Evolutionary conservation across 306 rosid genomes (phyloP).

Genomic region (Gleditsia sinensis): DNA sequence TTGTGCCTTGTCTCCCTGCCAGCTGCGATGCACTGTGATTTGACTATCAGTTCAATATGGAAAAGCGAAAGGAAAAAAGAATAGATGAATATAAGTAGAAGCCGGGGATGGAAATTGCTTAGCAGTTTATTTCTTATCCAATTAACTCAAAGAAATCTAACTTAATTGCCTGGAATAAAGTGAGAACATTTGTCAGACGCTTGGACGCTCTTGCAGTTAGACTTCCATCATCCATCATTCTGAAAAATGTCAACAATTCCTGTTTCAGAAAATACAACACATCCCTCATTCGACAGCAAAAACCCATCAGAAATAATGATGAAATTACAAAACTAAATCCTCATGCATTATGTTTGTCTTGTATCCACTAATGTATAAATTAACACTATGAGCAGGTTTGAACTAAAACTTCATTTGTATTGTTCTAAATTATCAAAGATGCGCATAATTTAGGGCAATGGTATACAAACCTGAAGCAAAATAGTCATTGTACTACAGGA

Average conservation of each 20-base stretch:
- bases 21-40: constrained; percentile 22
- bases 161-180: constrained; percentile 20
- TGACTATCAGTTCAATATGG: not conserved
- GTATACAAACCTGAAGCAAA: not conserved
- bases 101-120: not conserved
- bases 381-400: not conserved
- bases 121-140: not conserved
- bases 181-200: constrained; percentile 26
- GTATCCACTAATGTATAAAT: not conserved
- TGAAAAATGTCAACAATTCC: constrained; percentile 24
- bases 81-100: not conserved
- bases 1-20: not conserved
- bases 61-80: not conserved
- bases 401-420: too few relatives aligned
- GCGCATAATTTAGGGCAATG: too few relatives aligned
- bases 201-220: constrained; percentile 21
- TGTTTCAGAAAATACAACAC: constrained; percentile 5
- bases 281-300: not conserved
- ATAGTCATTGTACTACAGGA: constrained; percentile 26
- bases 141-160: not conserved
- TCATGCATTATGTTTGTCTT: not conserved
- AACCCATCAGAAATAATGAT: not conserved
- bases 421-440: not conserved
- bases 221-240: constrained; percentile 16
- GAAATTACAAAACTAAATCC: not conserved